A percentile compares a stretch with the other conserved stretches of the same genome.
Evolutionary conservation across 768 basidiomycete genomes (phyloP).

Genomic region (Phanerodontia chrysosporium): DNA sequence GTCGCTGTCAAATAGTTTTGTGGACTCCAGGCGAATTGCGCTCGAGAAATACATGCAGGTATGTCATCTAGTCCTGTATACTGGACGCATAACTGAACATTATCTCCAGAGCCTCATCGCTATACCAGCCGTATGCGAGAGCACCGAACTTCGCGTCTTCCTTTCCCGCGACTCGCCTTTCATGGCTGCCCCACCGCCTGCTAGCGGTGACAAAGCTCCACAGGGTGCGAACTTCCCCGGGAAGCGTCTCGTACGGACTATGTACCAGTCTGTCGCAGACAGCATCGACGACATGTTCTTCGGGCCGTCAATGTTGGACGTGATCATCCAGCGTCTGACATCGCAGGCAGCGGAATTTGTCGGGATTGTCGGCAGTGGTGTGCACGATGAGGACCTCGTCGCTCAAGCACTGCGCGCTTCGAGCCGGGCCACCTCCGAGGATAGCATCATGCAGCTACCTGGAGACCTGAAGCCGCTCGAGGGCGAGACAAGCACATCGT

Average conservation of each 20-base stretch:
- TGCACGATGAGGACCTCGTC: slow-evolving; percentile 82
- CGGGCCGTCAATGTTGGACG: slow-evolving; percentile 92
- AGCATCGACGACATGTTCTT: slow-evolving; percentile 98
- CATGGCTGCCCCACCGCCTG: slow-evolving; percentile 47
- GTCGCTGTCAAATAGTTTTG: slow-evolving; percentile 80
- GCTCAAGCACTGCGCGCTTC: slow-evolving; percentile 72
- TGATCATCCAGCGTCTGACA: slow-evolving; percentile 87
- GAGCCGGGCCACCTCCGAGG: slow-evolving; percentile 61
- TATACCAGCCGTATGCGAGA: slow-evolving; percentile 74
- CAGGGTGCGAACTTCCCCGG: slow-evolving; percentile 35
- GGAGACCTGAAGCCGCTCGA: slow-evolving; percentile 78
- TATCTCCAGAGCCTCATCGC: slow-evolving; percentile 59
- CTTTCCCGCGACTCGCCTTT: slow-evolving; percentile 86
- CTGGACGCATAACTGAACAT: neutral
- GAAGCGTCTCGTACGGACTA: slow-evolving; percentile 73
- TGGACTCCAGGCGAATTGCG: slow-evolving; percentile 73
- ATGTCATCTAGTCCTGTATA: slow-evolving; percentile 18
- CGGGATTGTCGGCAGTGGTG: slow-evolving; percentile 72
- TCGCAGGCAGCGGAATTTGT: slow-evolving; percentile 87
- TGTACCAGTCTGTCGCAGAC: slow-evolving; percentile 89
- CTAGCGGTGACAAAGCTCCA: slow-evolving; percentile 3
- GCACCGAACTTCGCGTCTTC: slow-evolving; percentile 77
- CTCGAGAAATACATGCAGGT: slow-evolving; percentile 93
- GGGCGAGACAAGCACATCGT: slow-evolving; percentile 84
- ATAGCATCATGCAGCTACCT: slow-evolving; percentile 66